These are phyloP conservation scores for Wickerhamomyces alni DNA, from an alignment of 805 yeast genomes.

Conservation along the genomic window DNA sequence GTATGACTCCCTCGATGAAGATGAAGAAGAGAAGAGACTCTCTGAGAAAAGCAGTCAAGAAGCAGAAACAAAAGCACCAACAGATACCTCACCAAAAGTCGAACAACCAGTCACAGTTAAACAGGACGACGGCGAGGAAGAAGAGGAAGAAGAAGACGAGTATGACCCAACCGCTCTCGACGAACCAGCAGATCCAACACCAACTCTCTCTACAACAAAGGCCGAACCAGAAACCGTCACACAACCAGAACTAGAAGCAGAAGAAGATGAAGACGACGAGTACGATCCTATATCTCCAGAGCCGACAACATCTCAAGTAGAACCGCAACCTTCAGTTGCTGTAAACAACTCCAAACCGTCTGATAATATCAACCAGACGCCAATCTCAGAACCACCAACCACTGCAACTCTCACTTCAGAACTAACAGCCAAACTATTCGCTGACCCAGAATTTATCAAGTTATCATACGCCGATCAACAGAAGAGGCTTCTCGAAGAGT, in stretches of 20 bases:
- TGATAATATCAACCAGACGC: no score
- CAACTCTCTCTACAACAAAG: background rate
- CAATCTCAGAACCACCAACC: conserved; percentile 11
- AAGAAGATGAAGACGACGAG: conserved; percentile 14
- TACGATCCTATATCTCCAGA: conserved; percentile 8
- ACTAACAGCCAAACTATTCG: conserved; percentile 18
- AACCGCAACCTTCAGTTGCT: background rate
- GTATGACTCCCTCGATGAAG: conserved; percentile 2
- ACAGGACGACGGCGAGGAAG: conserved; percentile 1
- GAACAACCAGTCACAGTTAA: no score
- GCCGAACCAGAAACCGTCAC: background rate
- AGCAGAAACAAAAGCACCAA: conserved; percentile 1
- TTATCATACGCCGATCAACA: conserved; percentile 31
- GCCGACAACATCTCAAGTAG: background rate
- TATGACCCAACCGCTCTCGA: conserved; percentile 9
- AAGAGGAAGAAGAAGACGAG: conserved; percentile 8
- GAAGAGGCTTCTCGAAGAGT: conserved; percentile 26
- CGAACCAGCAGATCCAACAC: no score
- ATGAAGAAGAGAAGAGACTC: conserved; percentile 2
- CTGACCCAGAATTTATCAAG: conserved; percentile 29
- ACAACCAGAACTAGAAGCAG: conserved; percentile 3
- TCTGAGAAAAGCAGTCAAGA: no score
- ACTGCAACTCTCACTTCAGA: conserved; percentile 7
- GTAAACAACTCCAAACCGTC: background rate
- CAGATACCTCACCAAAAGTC: conserved; percentile 4